Conservation (phyloP, 176 grass and related monocot genomes). For the Lolium multiflorum region DNA sequence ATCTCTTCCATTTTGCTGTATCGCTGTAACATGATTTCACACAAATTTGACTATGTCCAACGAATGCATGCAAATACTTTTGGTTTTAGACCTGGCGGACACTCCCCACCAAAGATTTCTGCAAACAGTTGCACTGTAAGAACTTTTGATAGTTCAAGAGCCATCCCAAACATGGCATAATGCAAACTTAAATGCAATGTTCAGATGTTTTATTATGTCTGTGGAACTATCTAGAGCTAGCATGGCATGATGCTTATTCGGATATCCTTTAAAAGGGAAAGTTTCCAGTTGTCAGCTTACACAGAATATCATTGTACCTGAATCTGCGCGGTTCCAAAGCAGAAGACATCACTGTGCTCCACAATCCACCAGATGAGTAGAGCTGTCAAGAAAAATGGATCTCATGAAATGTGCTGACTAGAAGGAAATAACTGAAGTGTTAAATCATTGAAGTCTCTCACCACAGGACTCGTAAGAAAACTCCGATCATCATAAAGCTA, state of each 20-base stretch:
- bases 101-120: neutral
- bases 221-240: neutral
- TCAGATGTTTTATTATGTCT: neutral
- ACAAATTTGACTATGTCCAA: neutral
- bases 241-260: conserved; percentile 14
- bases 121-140: neutral
- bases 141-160: neutral
- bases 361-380: neutral
- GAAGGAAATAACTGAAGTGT: conserved; percentile 30
- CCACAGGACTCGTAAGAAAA: neutral
- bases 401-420: neutral
- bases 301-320: conserved; percentile 17
- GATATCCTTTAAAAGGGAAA: neutral
- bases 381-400: conserved; percentile 21
- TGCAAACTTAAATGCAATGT: neutral
- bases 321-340: neutral
- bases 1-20: neutral
- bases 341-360: neutral
- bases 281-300: neutral
- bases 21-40: neutral
- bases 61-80: neutral
- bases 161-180: neutral
- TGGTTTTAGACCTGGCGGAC: neutral
- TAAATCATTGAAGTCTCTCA: conserved; percentile 10
- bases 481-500: neutral